Conservation (phyloP, 495 filamentous ascomycete genomes). For the Chaetomidium leptoderma region DNA sequence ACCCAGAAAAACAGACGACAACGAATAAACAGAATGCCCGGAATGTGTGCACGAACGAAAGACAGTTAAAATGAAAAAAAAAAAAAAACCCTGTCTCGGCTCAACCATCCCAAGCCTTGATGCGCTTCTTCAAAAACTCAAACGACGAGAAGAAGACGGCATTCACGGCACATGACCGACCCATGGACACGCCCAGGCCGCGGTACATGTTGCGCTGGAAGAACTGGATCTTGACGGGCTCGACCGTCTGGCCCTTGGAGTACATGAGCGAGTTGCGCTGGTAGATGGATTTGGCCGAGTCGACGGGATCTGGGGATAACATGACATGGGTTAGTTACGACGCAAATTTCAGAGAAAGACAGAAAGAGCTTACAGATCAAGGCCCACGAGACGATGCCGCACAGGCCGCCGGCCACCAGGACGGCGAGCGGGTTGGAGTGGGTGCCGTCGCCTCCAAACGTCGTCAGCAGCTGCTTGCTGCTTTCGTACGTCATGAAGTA, state of each 20-base stretch:
- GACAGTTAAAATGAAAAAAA: neutral
- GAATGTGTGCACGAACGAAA: neutral
- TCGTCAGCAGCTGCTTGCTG: slow-evolving; percentile 77
- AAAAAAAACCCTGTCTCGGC: neutral
- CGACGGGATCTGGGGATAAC: slow-evolving; percentile 61
- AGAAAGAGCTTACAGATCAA: slow-evolving; percentile 52
- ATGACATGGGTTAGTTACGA: neutral
- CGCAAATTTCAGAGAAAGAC: neutral
- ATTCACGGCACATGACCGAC: slow-evolving; percentile 66
- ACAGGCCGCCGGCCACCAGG: slow-evolving; percentile 68
- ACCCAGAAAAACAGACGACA: neutral
- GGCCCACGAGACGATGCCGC: slow-evolving; percentile 77
- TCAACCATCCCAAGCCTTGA: slow-evolving; percentile 53
- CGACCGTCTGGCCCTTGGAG: slow-evolving; percentile 53
- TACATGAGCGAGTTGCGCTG: slow-evolving; percentile 73
- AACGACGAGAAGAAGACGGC: slow-evolving; percentile 77
- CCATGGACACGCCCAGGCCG: slow-evolving; percentile 76
- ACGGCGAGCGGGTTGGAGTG: slow-evolving; percentile 70
- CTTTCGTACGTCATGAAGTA: slow-evolving; percentile 93
- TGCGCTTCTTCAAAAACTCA: slow-evolving; percentile 68
- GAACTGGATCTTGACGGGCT: slow-evolving; percentile 64
- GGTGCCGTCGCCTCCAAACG: slow-evolving; percentile 59
- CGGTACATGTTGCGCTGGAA: slow-evolving; percentile 69
- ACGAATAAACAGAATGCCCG: neutral
- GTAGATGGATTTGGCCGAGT: slow-evolving; percentile 79